A percentile compares a stretch with the other conserved stretches of the same genome.
These are phyloP conservation scores for Xylaria sp. DNA, from an alignment of 2,329 filamentous ascomycete species.

Conservation along the genomic window DNA sequence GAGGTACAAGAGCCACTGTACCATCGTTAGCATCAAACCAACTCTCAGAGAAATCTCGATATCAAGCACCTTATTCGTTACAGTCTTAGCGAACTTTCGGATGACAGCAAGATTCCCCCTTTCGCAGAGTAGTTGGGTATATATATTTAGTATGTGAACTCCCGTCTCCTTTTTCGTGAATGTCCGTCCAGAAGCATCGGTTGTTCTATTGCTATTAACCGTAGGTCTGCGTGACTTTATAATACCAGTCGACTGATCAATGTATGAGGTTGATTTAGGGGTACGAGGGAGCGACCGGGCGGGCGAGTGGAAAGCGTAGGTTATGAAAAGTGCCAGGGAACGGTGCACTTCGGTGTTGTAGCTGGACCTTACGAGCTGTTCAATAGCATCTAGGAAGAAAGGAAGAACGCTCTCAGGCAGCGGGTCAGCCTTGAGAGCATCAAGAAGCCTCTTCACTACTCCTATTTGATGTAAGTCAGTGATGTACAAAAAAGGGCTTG, in stretches of 20 bases:
- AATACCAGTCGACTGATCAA: slow-evolving; percentile 57
- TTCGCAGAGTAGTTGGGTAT: slow-evolving; percentile 81
- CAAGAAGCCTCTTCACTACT: slow-evolving; percentile 88
- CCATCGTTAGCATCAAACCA: slow-evolving; percentile 50
- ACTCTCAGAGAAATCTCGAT: slow-evolving; percentile 38
- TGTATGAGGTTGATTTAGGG: slow-evolving; percentile 57
- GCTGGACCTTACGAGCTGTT: slow-evolving; percentile 81
- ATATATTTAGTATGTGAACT: slow-evolving; percentile 79
- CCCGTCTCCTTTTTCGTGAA: slow-evolving; percentile 78
- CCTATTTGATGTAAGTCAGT: slow-evolving; percentile 60
- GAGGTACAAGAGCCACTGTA: slow-evolving; percentile 88
- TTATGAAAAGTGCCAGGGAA: slow-evolving; percentile 90
- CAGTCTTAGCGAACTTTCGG: slow-evolving; percentile 89
- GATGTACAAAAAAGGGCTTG: slow-evolving; percentile 31
- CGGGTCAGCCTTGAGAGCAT: slow-evolving; percentile 87
- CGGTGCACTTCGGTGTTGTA: slow-evolving; percentile 87
- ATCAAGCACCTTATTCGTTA: slow-evolving; percentile 85
- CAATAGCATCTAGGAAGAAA: slow-evolving; percentile 82
- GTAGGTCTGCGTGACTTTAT: slow-evolving; percentile 53
- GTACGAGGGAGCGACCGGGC: slow-evolving; percentile 62
- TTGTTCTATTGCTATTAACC: slow-evolving; percentile 50
- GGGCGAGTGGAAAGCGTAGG: slow-evolving; percentile 82
- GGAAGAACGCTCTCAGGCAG: slow-evolving; percentile 78
- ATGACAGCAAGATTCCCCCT: slow-evolving; percentile 75
- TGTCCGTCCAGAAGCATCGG: slow-evolving; percentile 52